These are phyloP conservation scores for Gastrolobium bilobum DNA, from an alignment of 306 rosid genomes.

Conservation along the genomic window DNA sequence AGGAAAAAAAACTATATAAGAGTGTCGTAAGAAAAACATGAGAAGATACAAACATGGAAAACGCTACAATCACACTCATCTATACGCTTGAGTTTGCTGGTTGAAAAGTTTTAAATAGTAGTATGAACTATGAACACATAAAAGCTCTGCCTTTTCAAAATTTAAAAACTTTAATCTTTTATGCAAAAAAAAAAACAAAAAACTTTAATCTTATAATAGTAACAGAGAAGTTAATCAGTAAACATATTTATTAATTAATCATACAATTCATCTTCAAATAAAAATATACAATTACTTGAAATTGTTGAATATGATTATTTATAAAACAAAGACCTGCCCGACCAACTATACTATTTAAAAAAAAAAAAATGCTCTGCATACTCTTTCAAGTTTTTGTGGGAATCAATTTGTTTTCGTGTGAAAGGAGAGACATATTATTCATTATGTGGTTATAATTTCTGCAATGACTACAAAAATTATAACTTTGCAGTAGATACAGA, in stretches of 20 bases:
- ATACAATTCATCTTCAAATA: background rate
- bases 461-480: too few species aligned
- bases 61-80: background rate
- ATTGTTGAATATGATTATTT: background rate
- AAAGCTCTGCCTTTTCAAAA: background rate
- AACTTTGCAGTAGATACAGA: too few species aligned
- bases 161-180: background rate
- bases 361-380: too few species aligned
- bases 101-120: too few species aligned
- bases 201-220: background rate
- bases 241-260: background rate
- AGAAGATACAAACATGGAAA: conserved; percentile 36
- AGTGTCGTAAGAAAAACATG: conserved; percentile 30
- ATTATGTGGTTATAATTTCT: too few species aligned
- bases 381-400: too few species aligned
- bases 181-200: background rate
- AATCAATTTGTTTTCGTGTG: too few species aligned
- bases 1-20: background rate
- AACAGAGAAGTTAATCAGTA: background rate
- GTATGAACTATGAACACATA: background rate
- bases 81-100: too few species aligned
- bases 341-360: background rate
- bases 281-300: background rate
- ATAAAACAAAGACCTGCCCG: background rate
- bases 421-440: too few species aligned